phyloP scores from a whole-genome alignment of 2,329 filamentous ascomycete species.

The Talaromyces sp. region DNA sequence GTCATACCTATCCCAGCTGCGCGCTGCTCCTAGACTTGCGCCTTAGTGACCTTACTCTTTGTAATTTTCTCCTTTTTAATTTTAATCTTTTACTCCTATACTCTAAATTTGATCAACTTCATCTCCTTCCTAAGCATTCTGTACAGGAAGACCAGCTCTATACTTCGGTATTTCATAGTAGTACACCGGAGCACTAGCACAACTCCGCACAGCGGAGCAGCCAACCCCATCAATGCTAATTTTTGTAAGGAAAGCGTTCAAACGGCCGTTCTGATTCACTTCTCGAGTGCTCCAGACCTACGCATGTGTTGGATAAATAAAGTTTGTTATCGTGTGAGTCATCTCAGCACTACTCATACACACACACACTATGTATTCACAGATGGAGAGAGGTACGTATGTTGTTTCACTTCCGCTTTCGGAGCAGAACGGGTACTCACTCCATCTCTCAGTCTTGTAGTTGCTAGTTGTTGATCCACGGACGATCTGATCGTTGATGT shows the following conservation, averaged over 20 bases:
- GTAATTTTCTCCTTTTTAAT: no score
- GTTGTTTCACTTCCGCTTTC: constrained; percentile 9
- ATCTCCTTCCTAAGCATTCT: background rate
- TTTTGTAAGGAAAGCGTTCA: background rate
- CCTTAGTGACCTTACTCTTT: background rate
- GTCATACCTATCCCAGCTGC: background rate
- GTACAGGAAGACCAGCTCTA: background rate
- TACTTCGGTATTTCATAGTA: background rate
- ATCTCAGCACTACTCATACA: background rate
- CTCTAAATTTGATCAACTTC: background rate
- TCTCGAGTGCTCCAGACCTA: background rate
- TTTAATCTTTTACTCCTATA: no score
- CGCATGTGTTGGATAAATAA: background rate
- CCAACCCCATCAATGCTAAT: background rate
- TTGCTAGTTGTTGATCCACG: background rate
- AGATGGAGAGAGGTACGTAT: background rate
- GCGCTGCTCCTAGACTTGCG: background rate
- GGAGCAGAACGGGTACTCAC: constrained; percentile 5
- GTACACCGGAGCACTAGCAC: background rate
- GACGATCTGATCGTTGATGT: constrained; percentile 6
- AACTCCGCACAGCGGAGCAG: background rate
- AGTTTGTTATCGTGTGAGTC: background rate
- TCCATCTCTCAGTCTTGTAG: no score
- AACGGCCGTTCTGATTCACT: background rate
- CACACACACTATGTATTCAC: background rate